Evolutionary conservation across 257 asterid species (phyloP).

Genomic region (Fraxinus pennsylvanica): DNA sequence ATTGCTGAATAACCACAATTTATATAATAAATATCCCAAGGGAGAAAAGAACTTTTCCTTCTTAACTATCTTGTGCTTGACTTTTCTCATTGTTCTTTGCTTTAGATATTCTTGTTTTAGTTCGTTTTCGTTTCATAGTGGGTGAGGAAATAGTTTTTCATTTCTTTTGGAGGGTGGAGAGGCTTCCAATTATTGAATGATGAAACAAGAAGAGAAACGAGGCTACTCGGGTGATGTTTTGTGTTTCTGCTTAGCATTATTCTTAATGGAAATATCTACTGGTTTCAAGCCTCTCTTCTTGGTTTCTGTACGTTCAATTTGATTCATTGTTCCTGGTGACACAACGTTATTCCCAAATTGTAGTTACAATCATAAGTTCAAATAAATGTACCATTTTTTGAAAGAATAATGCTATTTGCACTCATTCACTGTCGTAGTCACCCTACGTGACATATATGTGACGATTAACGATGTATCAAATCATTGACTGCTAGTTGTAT

Average conservation of each 20-base stretch:
- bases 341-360: constrained; percentile 48
- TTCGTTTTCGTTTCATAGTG: not conserved
- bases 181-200: not conserved
- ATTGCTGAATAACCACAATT: not conserved
- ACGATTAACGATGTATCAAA: too few species aligned
- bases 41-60: not conserved
- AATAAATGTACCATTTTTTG: constrained; percentile 39
- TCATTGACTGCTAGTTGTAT: too few species aligned
- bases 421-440: too few species aligned
- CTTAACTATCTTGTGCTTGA: not conserved
- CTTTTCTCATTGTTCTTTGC: not conserved
- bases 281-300: not conserved
- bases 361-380: constrained; percentile 50
- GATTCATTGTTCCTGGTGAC: constrained; percentile 22
- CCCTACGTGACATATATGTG: too few species aligned
- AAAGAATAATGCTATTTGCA: too few species aligned
- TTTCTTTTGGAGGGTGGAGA: not conserved
- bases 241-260: not conserved
- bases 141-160: not conserved
- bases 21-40: not conserved
- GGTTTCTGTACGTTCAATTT: constrained; percentile 17
- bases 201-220: not conserved
- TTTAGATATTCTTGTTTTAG: not conserved
- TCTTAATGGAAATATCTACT: not conserved
- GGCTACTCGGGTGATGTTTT: not conserved